Conservation (phyloP, 2,329 filamentous ascomycete species). For the Aspergillus thermomutatus region DNA sequence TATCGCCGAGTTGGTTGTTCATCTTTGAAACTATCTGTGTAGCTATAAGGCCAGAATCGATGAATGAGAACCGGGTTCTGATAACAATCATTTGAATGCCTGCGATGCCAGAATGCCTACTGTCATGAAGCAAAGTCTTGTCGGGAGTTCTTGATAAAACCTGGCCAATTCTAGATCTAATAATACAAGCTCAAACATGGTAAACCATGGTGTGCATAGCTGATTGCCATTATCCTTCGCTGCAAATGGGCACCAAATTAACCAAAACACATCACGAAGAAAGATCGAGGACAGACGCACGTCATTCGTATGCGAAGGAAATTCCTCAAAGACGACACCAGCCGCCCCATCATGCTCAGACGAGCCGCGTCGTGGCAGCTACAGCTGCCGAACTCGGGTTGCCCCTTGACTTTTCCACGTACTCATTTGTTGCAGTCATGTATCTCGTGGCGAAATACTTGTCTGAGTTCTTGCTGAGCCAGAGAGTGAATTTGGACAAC, state of each 20-base stretch:
- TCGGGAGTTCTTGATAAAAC: not conserved
- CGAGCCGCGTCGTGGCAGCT: conserved; percentile 32
- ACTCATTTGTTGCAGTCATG: conserved; percentile 39
- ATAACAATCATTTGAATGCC: not conserved
- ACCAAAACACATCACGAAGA: not conserved
- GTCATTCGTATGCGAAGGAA: not conserved
- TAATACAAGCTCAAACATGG: not conserved
- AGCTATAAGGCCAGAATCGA: not conserved
- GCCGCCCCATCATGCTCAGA: conserved; percentile 8
- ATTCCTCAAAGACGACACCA: not conserved
- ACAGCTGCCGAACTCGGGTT: conserved; percentile 27
- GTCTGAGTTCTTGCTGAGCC: conserved; percentile 73
- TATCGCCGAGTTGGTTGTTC: not conserved
- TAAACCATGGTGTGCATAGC: not conserved
- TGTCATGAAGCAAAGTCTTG: no score
- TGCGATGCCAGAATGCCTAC: not conserved
- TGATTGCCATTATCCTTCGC: not conserved
- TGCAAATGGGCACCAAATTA: not conserved
- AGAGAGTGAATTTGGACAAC: conserved; percentile 77
- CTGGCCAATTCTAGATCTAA: not conserved
- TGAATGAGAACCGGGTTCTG: not conserved
- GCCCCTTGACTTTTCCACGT: conserved; percentile 34
- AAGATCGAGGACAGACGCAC: not conserved
- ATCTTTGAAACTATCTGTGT: not conserved
- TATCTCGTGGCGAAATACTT: conserved; percentile 65